A percentile compares a stretch with the other conserved stretches of the same genome.
Evolutionary conservation across 1,284 basidiomycete species (phyloP).

Genomic region (Boletus hoseneyae): DNA sequence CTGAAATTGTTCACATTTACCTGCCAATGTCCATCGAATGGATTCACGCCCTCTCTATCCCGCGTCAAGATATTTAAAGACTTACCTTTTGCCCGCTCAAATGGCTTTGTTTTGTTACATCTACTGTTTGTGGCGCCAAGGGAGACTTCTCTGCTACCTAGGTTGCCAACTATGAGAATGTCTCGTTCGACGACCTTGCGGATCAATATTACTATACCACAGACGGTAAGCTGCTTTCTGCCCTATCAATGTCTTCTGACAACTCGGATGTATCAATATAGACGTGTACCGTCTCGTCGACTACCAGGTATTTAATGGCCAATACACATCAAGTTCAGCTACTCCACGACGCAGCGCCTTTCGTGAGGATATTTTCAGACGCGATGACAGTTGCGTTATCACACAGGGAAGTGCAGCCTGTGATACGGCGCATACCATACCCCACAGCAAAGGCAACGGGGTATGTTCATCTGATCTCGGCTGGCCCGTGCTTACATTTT

Average conservation of each 20-base stretch:
- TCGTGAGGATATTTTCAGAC: not conserved
- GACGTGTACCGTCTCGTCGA: not conserved
- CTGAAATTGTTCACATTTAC: too few species aligned
- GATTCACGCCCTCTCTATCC: too few species aligned
- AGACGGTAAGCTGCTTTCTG: not conserved
- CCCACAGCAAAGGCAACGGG: not conserved
- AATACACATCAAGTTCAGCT: not conserved
- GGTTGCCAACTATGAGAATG: not conserved
- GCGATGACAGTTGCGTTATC: not conserved
- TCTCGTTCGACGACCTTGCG: not conserved
- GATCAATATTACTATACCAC: not conserved
- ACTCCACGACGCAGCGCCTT: not conserved
- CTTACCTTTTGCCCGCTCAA: too few species aligned
- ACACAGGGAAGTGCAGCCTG: rapidly evolving
- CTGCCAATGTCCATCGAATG: too few species aligned
- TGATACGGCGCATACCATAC: not conserved
- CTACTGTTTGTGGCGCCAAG: too few species aligned
- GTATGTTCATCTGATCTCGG: not conserved
- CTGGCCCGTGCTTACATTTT: not conserved
- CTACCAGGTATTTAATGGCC: not conserved
- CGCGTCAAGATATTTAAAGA: too few species aligned
- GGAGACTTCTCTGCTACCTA: not conserved
- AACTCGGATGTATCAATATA: not conserved
- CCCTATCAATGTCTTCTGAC: not conserved
- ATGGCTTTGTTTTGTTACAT: too few species aligned